phyloP scores from a whole-genome alignment of 2,329 filamentous ascomycete species.

The Xenoacremonium recifei region DNA sequence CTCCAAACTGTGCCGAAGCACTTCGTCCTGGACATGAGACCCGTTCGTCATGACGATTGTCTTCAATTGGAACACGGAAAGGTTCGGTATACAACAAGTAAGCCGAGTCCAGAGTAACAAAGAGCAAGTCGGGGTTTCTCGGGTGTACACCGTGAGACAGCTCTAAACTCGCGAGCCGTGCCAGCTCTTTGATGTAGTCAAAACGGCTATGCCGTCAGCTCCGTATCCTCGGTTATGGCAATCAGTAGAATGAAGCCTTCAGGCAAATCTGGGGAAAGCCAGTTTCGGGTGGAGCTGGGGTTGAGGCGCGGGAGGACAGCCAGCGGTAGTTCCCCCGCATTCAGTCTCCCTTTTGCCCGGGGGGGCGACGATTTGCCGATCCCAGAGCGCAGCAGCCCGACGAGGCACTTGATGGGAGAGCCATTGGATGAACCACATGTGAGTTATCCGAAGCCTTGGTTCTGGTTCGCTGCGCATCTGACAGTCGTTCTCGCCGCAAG shows the following conservation, averaged over 20 bases:
- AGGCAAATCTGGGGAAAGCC: not conserved
- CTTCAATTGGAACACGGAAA: not conserved
- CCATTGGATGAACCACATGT: not conserved
- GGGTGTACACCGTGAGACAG: no score
- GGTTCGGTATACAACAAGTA: no score
- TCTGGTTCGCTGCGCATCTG: no score
- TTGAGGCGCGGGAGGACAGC: not conserved
- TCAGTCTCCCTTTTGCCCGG: not conserved
- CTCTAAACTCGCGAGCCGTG: no score
- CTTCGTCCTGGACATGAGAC: slow-evolving; percentile 46
- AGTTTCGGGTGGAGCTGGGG: slow-evolving; percentile 1
- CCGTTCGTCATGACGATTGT: slow-evolving; percentile 17
- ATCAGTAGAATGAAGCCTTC: not conserved
- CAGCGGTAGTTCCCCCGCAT: slow-evolving; percentile 2
- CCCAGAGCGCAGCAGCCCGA: not conserved
- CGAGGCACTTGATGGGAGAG: no score
- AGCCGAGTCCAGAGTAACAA: no score
- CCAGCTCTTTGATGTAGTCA: not conserved
- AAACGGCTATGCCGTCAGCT: not conserved
- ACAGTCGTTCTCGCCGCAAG: no score
- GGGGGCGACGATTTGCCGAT: not conserved
- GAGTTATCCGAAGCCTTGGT: not conserved
- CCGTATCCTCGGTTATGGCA: not conserved
- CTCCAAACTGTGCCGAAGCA: slow-evolving; percentile 58
- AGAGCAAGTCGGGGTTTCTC: no score